A percentile compares a stretch with the other conserved stretches of the same genome.
These are phyloP conservation scores for Amanita inopinata DNA, from an alignment of 768 basidiomycete genomes.

Conservation along the genomic window DNA sequence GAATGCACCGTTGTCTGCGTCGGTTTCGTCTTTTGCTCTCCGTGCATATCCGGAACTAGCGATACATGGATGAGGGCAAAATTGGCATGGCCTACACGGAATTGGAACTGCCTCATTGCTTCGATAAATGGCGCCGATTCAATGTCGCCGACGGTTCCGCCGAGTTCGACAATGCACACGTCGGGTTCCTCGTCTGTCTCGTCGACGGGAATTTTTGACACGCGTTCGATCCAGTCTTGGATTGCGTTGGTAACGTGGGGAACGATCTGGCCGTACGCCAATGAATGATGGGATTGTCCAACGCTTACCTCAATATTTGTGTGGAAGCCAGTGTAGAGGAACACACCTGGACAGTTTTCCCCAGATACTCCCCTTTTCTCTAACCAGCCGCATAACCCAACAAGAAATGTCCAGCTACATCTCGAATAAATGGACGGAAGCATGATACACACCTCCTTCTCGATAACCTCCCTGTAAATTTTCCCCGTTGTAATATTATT, in stretches of 20 bases:
- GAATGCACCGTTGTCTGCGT: slow-evolving; percentile 97
- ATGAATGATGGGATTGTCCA: not conserved
- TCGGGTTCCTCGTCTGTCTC: slow-evolving; percentile 90
- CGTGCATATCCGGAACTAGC: slow-evolving; percentile 96
- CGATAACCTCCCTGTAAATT: slow-evolving; percentile 94
- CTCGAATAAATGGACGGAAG: not conserved
- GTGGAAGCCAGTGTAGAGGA: too few species aligned
- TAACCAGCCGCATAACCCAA: slow-evolving; percentile 18
- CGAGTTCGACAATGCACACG: slow-evolving; percentile 98
- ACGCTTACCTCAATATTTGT: slow-evolving; percentile 10
- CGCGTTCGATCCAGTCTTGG: slow-evolving; percentile 97
- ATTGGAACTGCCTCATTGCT: slow-evolving; percentile 99
- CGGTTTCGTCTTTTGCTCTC: slow-evolving; percentile 98
- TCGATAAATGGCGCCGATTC: slow-evolving; percentile 98
- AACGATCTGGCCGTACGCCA: slow-evolving; percentile 72
- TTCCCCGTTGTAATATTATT: slow-evolving; percentile 99
- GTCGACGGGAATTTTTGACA: slow-evolving; percentile 90
- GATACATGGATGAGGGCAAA: slow-evolving; percentile 96
- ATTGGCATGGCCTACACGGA: slow-evolving; percentile 92
- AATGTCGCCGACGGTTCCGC: slow-evolving; percentile 97
- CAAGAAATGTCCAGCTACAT: not conserved
- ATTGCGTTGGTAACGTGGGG: slow-evolving; percentile 96
- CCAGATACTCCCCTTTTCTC: slow-evolving; percentile 83
- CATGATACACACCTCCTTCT: slow-evolving; percentile 69
- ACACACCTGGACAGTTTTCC: slow-evolving; percentile 97